phyloP scores from a whole-genome alignment of 2,329 filamentous ascomycete species.

The Colletotrichum sp. region DNA sequence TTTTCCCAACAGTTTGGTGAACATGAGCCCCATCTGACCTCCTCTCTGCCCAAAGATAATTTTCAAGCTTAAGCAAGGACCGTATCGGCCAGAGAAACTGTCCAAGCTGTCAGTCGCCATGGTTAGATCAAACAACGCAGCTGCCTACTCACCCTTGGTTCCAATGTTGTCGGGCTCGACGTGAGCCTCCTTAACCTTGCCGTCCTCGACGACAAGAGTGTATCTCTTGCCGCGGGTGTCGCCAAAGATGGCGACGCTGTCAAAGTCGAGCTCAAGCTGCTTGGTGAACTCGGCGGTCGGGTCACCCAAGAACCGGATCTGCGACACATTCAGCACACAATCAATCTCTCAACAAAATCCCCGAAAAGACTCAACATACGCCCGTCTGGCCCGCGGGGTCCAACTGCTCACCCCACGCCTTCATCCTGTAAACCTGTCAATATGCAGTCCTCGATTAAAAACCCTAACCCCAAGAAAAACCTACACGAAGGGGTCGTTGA shows the following conservation, averaged over 20 bases:
- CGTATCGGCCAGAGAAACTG: conserved; percentile 58
- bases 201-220: conserved; percentile 81
- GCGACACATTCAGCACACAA: neutral
- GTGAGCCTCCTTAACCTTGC: conserved; percentile 80
- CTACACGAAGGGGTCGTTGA: conserved; percentile 96
- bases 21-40: neutral
- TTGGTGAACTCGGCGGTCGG: conserved; percentile 81
- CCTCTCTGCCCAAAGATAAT: neutral
- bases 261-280: conserved; percentile 83
- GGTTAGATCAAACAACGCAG: neutral
- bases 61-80: conserved; percentile 42
- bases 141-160: conserved; percentile 66
- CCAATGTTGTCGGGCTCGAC: conserved; percentile 92
- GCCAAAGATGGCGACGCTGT: conserved; percentile 81
- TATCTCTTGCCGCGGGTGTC: conserved; percentile 86
- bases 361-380: conserved; percentile 56
- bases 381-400: conserved; percentile 78
- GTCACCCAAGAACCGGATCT: conserved; percentile 92
- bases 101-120: neutral
- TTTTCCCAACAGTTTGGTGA: neutral
- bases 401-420: conserved; percentile 82
- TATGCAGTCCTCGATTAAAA: conserved; percentile 7
- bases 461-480: conserved; percentile 37
- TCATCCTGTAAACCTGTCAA: conserved; percentile 67
- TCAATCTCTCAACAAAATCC: neutral